These are phyloP conservation scores for Myriosclerotinia duriaeana DNA, from an alignment of 2,329 filamentous ascomycete genomes.

Conservation along the genomic window DNA sequence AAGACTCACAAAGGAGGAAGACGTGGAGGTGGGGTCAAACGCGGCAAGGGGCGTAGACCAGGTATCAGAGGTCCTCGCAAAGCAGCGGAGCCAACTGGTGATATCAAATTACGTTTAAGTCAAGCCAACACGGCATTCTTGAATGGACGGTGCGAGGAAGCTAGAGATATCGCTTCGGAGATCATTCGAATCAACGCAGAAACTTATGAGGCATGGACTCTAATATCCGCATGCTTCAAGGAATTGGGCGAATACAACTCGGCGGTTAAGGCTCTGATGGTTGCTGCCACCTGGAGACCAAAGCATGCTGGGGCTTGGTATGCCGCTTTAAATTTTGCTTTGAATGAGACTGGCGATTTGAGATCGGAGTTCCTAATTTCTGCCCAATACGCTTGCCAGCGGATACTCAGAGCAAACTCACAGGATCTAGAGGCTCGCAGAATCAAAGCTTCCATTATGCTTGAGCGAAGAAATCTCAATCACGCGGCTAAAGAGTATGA, in stretches of 20 bases:
- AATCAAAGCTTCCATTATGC: constrained; percentile 58
- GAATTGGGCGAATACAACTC: constrained; percentile 58
- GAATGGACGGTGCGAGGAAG: constrained; percentile 57
- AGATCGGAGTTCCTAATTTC: constrained; percentile 50
- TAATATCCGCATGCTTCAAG: constrained; percentile 60
- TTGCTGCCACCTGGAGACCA: constrained; percentile 61
- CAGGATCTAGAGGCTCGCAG: constrained; percentile 54
- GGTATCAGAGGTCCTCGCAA: constrained; percentile 47
- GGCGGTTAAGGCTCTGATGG: constrained; percentile 59
- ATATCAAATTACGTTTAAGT: constrained; percentile 67
- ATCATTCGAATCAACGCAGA: constrained; percentile 68
- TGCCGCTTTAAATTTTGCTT: constrained; percentile 55
- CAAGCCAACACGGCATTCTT: constrained; percentile 69
- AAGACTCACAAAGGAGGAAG: constrained; percentile 10
- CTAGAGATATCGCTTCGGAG: constrained; percentile 58
- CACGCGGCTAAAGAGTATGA: constrained; percentile 58
- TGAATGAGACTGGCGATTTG: constrained; percentile 51
- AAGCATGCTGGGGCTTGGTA: constrained; percentile 62
- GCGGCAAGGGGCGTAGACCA: constrained; percentile 21
- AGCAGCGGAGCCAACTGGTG: constrained; percentile 65
- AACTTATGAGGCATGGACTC: constrained; percentile 63
- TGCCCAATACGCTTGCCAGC: constrained; percentile 59
- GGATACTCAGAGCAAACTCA: constrained; percentile 58
- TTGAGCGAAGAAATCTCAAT: constrained; percentile 54
- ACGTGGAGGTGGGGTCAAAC: constrained; percentile 3